Evolutionary conservation across 768 basidiomycete species (phyloP), one percentile per base, ranked within the genome.

Genomic region (Leccinum longicurvipes): DNA sequence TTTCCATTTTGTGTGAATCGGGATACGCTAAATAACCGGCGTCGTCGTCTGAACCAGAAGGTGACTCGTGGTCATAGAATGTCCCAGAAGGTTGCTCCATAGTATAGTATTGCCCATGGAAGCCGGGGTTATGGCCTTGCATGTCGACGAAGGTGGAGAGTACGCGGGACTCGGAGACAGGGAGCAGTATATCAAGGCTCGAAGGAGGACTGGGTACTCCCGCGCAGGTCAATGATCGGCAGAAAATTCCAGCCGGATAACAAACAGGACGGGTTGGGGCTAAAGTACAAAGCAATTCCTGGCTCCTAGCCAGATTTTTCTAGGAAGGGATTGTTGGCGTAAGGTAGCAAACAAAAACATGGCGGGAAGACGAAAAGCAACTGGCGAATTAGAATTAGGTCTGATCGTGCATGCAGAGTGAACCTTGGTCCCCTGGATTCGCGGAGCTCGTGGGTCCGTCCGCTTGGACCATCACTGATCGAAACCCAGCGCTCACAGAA

Each of bases 31-130:
- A 51, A 76, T 58, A 73, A 54, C 62, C 71, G 44, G 31, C 53
- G 29, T 81, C 82, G 60, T 84, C 83, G 57, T 85, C 84, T 55
- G 84, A 84, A 55, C 77, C 79, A 7, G 82, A 79, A 63, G 77
- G 73, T 10, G 83, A 85, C 52, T 75, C 77, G 50, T 74, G 76
- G 59, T 79, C 79, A 53, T 79, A 66, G 57, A 72, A 63, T 49
- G 66, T 39, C 51, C 64, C 65, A 50, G 64, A 51, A 50, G 63
- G 57, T 39, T 72, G 72, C 55, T 72, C 55, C 50, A 70, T 58
- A 47, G 48, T 54, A 58, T 62, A 59, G 55, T 72, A 65, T 46
- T 62, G 58, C 11, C 59, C 63, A 39, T 60, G 55, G 54, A 51
- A n/a, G 39, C 60, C 58, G 44, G 60, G 55, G 58, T 63, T 59